Conservation (phyloP, 805 yeast species). For the Tetrapisispora nanseiensis region DNA sequence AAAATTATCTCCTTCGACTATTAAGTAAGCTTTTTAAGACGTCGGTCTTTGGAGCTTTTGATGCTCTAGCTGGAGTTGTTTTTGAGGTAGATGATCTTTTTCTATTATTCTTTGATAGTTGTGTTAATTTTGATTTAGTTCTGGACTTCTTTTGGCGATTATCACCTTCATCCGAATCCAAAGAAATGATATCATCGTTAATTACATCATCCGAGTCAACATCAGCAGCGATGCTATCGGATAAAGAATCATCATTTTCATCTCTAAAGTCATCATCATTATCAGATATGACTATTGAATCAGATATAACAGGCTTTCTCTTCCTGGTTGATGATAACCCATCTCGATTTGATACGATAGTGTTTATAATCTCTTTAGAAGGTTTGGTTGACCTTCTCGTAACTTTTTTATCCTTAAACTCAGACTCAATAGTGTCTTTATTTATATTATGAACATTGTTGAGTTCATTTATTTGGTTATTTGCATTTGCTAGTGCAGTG, state of each 20-base stretch:
- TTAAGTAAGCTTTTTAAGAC: conserved; percentile 21
- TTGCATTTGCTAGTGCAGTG: conserved; percentile 3
- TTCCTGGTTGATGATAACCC: too few relatives aligned
- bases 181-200: conserved; percentile 5
- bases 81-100: conserved; percentile 6
- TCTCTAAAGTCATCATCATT: background rate
- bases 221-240: conserved; percentile 1
- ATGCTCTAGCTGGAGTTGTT: conserved; percentile 4
- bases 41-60: conserved; percentile 26
- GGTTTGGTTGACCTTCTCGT: too few relatives aligned
- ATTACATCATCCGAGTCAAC: conserved; percentile 9
- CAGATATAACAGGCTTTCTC: conserved; percentile 3
- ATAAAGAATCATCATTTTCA: conserved; percentile 3
- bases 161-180: conserved; percentile 7
- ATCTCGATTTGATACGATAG: too few relatives aligned
- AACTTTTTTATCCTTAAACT: too few relatives aligned
- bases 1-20: conserved; percentile 15
- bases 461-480: background rate
- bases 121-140: background rate
- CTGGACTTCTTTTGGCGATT: background rate
- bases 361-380: too few relatives aligned
- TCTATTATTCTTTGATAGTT: conserved; percentile 6
- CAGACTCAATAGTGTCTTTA: too few relatives aligned
- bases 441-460: too few relatives aligned
- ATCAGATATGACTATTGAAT: conserved; percentile 12